These are phyloP conservation scores for Scutellaria barbata DNA, from an alignment of 257 asterid species.

Conservation along the genomic window DNA sequence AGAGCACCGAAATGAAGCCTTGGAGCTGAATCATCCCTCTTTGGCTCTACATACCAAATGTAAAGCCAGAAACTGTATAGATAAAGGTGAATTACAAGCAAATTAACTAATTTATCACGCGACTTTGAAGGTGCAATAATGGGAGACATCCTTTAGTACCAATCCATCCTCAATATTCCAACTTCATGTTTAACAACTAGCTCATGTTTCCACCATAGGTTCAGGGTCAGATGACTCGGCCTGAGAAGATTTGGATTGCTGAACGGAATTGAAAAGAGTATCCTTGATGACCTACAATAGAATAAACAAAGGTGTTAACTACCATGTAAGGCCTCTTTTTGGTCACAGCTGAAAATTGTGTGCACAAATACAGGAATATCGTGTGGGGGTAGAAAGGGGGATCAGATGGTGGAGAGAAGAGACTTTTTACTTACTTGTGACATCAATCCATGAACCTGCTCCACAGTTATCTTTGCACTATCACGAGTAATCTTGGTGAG, in stretches of 20 bases:
- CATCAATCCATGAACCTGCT: constrained; percentile 99
- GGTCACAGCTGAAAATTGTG: neutral
- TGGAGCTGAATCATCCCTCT: constrained; percentile 2
- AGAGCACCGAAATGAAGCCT: constrained; percentile 5
- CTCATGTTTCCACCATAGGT: constrained; percentile 90
- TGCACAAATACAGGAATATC: neutral
- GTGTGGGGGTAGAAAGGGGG: too few species aligned
- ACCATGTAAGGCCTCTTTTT: neutral
- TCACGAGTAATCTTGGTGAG: constrained; percentile 93
- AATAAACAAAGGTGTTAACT: constrained; percentile 6
- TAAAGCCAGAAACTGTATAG: constrained; percentile 9
- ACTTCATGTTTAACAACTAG: neutral
- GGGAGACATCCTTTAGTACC: neutral
- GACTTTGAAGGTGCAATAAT: neutral
- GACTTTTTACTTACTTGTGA: constrained; percentile 70
- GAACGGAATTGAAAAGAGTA: constrained; percentile 85
- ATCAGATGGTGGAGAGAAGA: neutral
- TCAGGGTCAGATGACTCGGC: constrained; percentile 73
- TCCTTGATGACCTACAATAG: constrained; percentile 84
- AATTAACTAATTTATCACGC: neutral
- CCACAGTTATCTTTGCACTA: constrained; percentile 92
- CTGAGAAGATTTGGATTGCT: constrained; percentile 58
- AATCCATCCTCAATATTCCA: neutral
- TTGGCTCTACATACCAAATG: neutral
- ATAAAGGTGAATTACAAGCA: constrained; percentile 10